Evolutionary conservation across 805 yeast genomes (phyloP), one percentile per base, ranked within the genome.

Genomic region (Candida ponderosae): DNA sequence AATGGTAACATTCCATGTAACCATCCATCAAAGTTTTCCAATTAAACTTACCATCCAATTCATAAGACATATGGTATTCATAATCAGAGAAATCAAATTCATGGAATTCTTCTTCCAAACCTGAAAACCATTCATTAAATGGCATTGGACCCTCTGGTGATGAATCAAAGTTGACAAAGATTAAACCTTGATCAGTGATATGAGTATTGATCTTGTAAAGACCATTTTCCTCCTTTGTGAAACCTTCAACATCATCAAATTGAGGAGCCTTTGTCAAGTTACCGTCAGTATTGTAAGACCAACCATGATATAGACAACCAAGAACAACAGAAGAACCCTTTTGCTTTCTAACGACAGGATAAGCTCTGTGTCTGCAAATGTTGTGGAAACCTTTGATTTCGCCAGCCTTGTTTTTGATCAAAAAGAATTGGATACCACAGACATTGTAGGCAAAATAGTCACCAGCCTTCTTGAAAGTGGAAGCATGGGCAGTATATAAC

Each of bases 21-120:
- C 82, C 81, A 47, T 76, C 81, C 79, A 76, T 74, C 42, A 76
- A 62, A 5, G 81, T 76, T 48, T 76, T 76, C 81, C 82, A 76
- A 59, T 76, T 76, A 62, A 76, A 76, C 48, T 71, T 60, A 35
- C 82, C 81, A 45, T 74, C 79, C 32, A 76, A 63, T 51, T 76
- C 81, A 46, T 75, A 76, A 14, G 78, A 70, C 80, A 75, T 74
- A 56, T 76, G 74, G 57, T 74, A 76, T 45, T 76, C 80, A 47
- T 76, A 76, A 53, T 76, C 81, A 23, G 63, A 56, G 48, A 76
- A 76, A 51, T 76, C 81, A 50, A 63, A 76, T 54, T 75, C 82
- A 37, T 64, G 61, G 69, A 74, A 61, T 46, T 76, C 81, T 21
- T 50, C 54, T 37, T 66, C 62, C 37, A 76, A 60, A 14, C 80